phyloP scores from a whole-genome alignment of 257 asterid genomes.

The Misopates orontium region DNA sequence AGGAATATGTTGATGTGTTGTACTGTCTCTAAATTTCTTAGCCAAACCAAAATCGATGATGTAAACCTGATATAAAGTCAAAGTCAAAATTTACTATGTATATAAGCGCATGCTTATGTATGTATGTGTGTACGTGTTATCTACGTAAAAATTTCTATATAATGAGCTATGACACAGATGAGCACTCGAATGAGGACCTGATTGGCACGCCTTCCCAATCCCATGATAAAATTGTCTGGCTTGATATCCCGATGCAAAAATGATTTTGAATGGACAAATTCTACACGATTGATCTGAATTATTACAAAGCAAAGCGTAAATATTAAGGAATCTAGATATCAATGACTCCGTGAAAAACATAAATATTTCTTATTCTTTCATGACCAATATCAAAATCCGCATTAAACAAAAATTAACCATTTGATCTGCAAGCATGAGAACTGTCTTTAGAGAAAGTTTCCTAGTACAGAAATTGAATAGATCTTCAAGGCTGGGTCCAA shows the following conservation, averaged over 20 bases:
- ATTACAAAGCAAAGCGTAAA: background rate
- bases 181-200: slow-evolving; percentile 43
- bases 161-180: too few relatives aligned
- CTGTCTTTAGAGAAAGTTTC: slow-evolving; percentile 68
- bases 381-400: too few relatives aligned
- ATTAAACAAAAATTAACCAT: slow-evolving; percentile 38
- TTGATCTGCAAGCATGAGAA: slow-evolving; percentile 84
- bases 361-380: too few relatives aligned
- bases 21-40: slow-evolving; percentile 66
- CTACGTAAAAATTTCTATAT: too few relatives aligned
- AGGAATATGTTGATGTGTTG: slow-evolving; percentile 69
- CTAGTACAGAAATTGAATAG: slow-evolving; percentile 66
- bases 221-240: slow-evolving; percentile 81
- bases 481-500: slow-evolving; percentile 83
- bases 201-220: slow-evolving; percentile 70
- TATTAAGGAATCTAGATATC: background rate
- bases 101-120: too few relatives aligned
- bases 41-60: slow-evolving; percentile 80
- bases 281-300: slow-evolving; percentile 61
- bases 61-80: slow-evolving; percentile 44
- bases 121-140: background rate
- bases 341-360: too few relatives aligned
- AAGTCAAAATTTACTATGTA: too few relatives aligned
- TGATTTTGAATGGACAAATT: slow-evolving; percentile 59
- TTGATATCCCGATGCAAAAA: slow-evolving; percentile 73